Conservation (phyloP, 345 rosid species). For the Hypericum androsaemum region DNA sequence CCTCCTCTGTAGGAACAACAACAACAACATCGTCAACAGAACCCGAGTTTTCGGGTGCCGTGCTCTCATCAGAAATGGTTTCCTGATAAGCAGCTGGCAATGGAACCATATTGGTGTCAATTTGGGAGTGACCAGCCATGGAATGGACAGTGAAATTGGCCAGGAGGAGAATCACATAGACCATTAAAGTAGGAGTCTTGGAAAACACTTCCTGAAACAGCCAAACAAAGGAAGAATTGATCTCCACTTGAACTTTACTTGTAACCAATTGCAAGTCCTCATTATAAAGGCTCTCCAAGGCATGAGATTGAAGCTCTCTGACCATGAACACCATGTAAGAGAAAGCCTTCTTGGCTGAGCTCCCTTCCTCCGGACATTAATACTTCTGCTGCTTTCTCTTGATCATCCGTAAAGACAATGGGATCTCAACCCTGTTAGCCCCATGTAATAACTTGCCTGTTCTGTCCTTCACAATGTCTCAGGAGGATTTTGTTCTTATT, state of each 20-base stretch:
- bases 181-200: constrained; percentile 61
- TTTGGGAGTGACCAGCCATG: constrained; percentile 21
- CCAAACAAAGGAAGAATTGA: constrained; percentile 51
- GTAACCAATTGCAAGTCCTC: constrained; percentile 36
- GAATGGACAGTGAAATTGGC: constrained; percentile 64
- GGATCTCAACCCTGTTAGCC: constrained; percentile 38
- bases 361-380: too few species aligned
- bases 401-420: constrained; percentile 51
- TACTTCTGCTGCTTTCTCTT: constrained; percentile 50
- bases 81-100: neutral
- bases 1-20: constrained; percentile 1
- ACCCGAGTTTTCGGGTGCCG: neutral
- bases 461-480: too few species aligned
- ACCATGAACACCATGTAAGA: constrained; percentile 58
- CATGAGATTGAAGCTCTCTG: constrained; percentile 52
- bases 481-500: too few species aligned
- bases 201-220: constrained; percentile 61
- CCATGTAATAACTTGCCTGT: too few species aligned
- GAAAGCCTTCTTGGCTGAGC: constrained; percentile 61
- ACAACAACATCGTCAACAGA: constrained; percentile 4
- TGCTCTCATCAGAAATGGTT: neutral
- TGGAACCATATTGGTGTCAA: constrained; percentile 13
- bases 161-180: constrained; percentile 53
- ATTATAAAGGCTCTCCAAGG: constrained; percentile 26
- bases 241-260: constrained; percentile 38